These are phyloP conservation scores for Mycena indigotica DNA, from an alignment of 768 basidiomycete species.

Conservation along the genomic window DNA sequence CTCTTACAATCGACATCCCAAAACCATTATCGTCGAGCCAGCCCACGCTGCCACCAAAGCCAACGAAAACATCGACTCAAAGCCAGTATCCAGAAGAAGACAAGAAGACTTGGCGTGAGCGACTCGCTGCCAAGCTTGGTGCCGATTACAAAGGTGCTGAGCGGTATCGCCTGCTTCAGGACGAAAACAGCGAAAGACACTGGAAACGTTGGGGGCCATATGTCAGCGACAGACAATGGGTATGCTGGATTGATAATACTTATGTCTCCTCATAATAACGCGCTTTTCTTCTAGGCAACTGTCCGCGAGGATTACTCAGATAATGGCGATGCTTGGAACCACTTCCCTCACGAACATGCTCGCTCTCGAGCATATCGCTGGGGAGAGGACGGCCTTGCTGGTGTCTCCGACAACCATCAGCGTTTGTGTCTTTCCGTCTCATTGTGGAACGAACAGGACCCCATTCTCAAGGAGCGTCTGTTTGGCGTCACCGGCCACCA, in stretches of 20 bases:
- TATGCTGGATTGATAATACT: conserved; percentile 38
- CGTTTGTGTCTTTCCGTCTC: conserved; percentile 88
- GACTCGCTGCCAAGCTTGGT: conserved; percentile 66
- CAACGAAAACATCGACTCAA: conserved; percentile 42
- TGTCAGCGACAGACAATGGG: conserved; percentile 97
- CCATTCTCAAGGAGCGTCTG: conserved; percentile 93
- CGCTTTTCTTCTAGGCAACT: conserved; percentile 68
- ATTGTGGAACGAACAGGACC: conserved; percentile 93
- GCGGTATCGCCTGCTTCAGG: conserved; percentile 82
- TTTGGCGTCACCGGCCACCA: conserved; percentile 97
- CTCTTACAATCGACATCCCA: conserved; percentile 73
- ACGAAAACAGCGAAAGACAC: conserved; percentile 76
- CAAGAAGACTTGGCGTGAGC: conserved; percentile 56
- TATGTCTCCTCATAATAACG: not conserved
- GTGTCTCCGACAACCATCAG: conserved; percentile 96
- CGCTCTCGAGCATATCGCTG: conserved; percentile 95
- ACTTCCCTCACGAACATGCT: conserved; percentile 93
- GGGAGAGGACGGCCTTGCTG: conserved; percentile 98
- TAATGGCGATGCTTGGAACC: conserved; percentile 94
- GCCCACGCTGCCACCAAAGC: conserved; percentile 49
- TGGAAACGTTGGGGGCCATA: conserved; percentile 99
- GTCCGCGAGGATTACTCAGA: conserved; percentile 98
- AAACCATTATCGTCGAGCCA: conserved; percentile 42
- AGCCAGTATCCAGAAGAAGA: conserved; percentile 30
- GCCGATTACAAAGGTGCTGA: conserved; percentile 79